Percentiles rank a stretch among this genome's conserved stretches.
phyloP scores from a whole-genome alignment of 1,284 basidiomycete species.

The Cutaneotrichosporon cavernicola region DNA sequence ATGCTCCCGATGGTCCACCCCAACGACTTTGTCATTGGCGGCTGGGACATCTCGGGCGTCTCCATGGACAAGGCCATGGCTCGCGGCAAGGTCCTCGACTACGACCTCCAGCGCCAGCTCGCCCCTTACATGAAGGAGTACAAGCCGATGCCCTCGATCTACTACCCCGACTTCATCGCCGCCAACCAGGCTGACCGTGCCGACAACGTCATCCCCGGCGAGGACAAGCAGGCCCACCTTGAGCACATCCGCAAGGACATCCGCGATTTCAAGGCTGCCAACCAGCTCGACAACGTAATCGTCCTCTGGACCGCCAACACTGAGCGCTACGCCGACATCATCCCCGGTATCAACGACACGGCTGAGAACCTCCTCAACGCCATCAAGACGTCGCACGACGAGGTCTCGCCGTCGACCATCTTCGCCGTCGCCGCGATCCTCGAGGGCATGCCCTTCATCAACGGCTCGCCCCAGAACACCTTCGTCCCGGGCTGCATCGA shows the following conservation, averaged over 20 bases:
- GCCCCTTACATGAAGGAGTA: constrained; percentile 78
- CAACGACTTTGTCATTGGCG: constrained; percentile 94
- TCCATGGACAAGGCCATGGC: constrained; percentile 89
- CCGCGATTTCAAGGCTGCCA: constrained; percentile 81
- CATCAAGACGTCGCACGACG: constrained; percentile 80
- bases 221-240: constrained; percentile 85
- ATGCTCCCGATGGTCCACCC: constrained; percentile 98
- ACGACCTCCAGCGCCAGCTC: constrained; percentile 94
- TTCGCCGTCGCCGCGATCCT: constrained; percentile 96
- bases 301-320: constrained; percentile 99
- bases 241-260: constrained; percentile 91
- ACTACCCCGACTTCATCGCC: constrained; percentile 92
- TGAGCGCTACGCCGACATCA: constrained; percentile 93
- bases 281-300: constrained; percentile 81
- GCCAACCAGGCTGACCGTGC: constrained; percentile 96
- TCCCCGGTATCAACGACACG: constrained; percentile 93
- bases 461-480: constrained; percentile 98
- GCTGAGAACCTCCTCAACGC: constrained; percentile 80
- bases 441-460: constrained; percentile 92
- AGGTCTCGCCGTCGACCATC: constrained; percentile 91
- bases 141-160: constrained; percentile 88
- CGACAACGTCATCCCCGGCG: constrained; percentile 76
- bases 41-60: constrained; percentile 92
- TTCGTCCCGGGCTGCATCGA: constrained; percentile 94
- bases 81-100: constrained; percentile 91